Evolutionary conservation across 1,284 basidiomycete genomes (phyloP).

Genomic region (Cerioporus squamosus): DNA sequence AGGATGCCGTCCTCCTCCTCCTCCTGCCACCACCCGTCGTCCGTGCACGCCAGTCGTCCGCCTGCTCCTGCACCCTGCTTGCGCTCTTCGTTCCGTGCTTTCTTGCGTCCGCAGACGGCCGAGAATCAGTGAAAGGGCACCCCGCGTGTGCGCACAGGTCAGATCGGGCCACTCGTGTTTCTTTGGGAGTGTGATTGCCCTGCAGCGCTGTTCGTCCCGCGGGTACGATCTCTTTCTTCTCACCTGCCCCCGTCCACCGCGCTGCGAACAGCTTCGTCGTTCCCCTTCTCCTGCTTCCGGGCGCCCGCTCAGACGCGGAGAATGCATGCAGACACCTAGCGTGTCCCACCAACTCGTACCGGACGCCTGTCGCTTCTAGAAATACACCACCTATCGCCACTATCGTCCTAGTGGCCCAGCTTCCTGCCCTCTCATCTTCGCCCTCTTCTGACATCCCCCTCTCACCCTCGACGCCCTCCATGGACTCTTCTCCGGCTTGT

Average conservation of each 20-base stretch:
- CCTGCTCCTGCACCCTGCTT: no score
- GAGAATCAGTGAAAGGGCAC: no score
- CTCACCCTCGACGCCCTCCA: slow-evolving; percentile 17
- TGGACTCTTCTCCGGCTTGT: slow-evolving; percentile 51
- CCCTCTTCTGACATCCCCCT: slow-evolving; percentile 9
- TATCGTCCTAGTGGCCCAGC: slow-evolving; percentile 16
- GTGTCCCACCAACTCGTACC: slow-evolving; percentile 15
- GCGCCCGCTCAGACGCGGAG: slow-evolving; percentile 21
- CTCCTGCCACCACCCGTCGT: not conserved
- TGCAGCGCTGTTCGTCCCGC: not conserved
- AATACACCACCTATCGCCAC: slow-evolving; percentile 31
- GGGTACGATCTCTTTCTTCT: not conserved
- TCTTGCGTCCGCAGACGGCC: no score
- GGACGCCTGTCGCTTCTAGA: slow-evolving; percentile 29
- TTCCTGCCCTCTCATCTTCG: slow-evolving; percentile 21
- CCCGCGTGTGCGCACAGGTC: not conserved
- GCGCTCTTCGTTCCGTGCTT: no score
- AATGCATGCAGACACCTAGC: slow-evolving; percentile 8
- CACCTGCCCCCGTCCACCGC: not conserved
- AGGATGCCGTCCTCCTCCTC: not conserved
- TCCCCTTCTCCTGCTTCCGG: not conserved
- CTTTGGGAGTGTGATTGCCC: not conserved
- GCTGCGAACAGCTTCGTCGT: not conserved
- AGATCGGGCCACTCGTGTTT: not conserved
- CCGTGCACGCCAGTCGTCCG: no score